Conservation (phyloP, 345 rosid genomes). For the Rubroshorea leprosula region DNA sequence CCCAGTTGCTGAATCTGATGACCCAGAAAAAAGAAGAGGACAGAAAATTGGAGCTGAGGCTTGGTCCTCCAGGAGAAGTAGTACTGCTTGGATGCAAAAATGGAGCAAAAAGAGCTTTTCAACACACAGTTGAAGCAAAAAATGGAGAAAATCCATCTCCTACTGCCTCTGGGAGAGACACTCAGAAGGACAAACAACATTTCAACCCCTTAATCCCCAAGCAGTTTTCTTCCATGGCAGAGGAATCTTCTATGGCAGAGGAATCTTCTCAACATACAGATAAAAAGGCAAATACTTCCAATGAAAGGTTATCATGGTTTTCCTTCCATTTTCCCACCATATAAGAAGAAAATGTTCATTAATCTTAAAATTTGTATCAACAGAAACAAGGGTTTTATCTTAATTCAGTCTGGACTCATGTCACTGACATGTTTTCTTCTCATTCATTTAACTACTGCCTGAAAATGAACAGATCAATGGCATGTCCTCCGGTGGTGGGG, state of each 20-base stretch:
- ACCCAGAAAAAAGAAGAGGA: conserved; percentile 3
- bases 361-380: too few relatives aligned
- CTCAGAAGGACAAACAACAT: background rate
- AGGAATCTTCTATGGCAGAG: conserved; percentile 25
- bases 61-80: conserved; percentile 73
- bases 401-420: too few relatives aligned
- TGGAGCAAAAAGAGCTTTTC: conserved; percentile 29
- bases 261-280: conserved; percentile 36
- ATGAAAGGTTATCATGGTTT: conserved; percentile 56
- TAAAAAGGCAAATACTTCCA: conserved; percentile 36
- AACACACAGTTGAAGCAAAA: conserved; percentile 7
- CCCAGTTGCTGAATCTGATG: conserved; percentile 7
- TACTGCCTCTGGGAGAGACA: background rate
- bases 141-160: conserved; percentile 28
- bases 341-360: too few relatives aligned
- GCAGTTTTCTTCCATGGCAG: conserved; percentile 15
- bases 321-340: background rate
- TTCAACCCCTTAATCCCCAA: conserved; percentile 27
- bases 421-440: too few relatives aligned
- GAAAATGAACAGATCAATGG: conserved; percentile 41
- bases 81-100: background rate
- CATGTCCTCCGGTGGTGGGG: conserved; percentile 89
- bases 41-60: conserved; percentile 80
- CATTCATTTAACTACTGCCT: too few relatives aligned
- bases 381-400: too few relatives aligned